Evolutionary conservation across 2,329 filamentous ascomycete species (phyloP).

Genomic region (Trematosphaeria pertusa): DNA sequence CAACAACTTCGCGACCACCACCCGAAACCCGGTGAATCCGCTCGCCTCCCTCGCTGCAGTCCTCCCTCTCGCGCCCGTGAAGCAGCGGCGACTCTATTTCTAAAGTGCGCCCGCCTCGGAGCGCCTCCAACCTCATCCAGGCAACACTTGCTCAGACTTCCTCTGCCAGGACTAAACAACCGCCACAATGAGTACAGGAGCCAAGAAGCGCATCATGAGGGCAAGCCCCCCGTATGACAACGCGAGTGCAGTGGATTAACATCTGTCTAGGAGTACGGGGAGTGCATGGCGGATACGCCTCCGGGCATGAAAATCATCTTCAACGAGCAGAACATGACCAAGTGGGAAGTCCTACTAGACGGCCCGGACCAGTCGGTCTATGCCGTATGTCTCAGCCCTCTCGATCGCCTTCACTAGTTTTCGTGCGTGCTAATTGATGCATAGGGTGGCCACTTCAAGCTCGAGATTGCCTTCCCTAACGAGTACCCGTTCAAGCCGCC

Average conservation of each 20-base stretch:
- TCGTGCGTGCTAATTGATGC: slow-evolving; percentile 15
- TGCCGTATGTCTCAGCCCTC: slow-evolving; percentile 58
- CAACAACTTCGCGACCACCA: slow-evolving; percentile 8
- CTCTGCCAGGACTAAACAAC: slow-evolving; percentile 35
- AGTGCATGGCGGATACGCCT: slow-evolving; percentile 45
- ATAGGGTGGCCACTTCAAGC: slow-evolving; percentile 74
- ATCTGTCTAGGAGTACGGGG: slow-evolving; percentile 40
- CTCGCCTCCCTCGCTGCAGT: too few species aligned
- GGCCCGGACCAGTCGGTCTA: slow-evolving; percentile 71
- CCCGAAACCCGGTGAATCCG: slow-evolving; percentile 7
- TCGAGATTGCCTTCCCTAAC: slow-evolving; percentile 74
- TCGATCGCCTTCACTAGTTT: neutral
- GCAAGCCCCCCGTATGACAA: slow-evolving; percentile 27
- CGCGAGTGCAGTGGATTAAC: slow-evolving; percentile 15
- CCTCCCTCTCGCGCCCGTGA: too few species aligned
- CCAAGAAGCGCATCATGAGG: slow-evolving; percentile 57
- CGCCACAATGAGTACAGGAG: slow-evolving; percentile 44
- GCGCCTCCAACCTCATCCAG: slow-evolving; percentile 34
- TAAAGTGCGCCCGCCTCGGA: slow-evolving; percentile 10
- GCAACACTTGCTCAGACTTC: slow-evolving; percentile 35
- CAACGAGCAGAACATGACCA: slow-evolving; percentile 70
- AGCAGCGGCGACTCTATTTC: slow-evolving; percentile 12
- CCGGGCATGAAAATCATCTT: slow-evolving; percentile 51
- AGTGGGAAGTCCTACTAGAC: slow-evolving; percentile 72
- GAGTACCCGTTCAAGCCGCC: slow-evolving; percentile 94